A percentile compares a stretch with the other conserved stretches of the same genome.
Conservation (phyloP, 2,329 filamentous ascomycete species). For the Arthrobotrys conoides region DNA sequence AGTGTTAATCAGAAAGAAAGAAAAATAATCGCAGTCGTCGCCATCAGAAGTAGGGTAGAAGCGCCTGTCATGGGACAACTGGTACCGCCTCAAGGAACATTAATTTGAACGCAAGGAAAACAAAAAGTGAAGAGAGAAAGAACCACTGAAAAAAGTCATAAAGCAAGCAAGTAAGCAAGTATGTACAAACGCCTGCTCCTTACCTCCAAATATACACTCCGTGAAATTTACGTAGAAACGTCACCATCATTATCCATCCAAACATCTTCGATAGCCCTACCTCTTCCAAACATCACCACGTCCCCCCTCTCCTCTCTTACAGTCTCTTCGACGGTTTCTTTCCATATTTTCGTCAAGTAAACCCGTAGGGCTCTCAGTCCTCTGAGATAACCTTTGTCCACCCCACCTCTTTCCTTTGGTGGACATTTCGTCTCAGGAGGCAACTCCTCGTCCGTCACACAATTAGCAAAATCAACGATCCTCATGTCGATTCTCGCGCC, state of each 20-base stretch:
- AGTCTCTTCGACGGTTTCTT: constrained; percentile 75
- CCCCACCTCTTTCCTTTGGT: constrained; percentile 81
- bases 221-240: constrained; percentile 62
- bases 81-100: neutral
- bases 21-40: constrained; percentile 9
- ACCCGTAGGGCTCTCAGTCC: constrained; percentile 82
- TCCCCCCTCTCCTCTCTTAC: constrained; percentile 68
- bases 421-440: constrained; percentile 78
- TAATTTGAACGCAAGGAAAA: neutral
- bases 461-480: constrained; percentile 98
- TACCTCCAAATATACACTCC: constrained; percentile 24
- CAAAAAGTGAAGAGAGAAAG: constrained; percentile 1
- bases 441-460: constrained; percentile 86
- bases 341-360: constrained; percentile 90
- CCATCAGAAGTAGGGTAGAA: neutral
- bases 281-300: constrained; percentile 66
- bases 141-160: neutral
- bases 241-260: constrained; percentile 64
- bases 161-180: constrained; percentile 20
- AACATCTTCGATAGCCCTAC: constrained; percentile 64
- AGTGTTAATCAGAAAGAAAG: neutral
- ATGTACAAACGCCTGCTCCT: constrained; percentile 28
- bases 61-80: neutral
- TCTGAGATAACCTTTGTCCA: constrained; percentile 90
- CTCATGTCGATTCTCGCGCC: constrained; percentile 84